Percentiles rank a stretch among this genome's conserved stretches.
Conservation (phyloP, 2,329 filamentous ascomycete species). For the Sporothrix pallida region DNA sequence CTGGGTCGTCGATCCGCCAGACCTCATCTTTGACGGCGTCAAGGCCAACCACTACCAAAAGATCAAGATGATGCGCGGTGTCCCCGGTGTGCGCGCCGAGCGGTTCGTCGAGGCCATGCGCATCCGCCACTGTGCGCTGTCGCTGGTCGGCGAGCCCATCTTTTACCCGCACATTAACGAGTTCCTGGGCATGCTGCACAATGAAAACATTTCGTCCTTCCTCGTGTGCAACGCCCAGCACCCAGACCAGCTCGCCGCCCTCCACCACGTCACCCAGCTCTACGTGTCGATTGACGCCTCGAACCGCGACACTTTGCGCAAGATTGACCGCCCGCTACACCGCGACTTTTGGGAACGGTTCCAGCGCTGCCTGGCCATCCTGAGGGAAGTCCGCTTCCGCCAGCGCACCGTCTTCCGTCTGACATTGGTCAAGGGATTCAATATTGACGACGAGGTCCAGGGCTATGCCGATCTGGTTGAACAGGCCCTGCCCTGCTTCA, state of each 20-base stretch:
- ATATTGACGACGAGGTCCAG: conserved; percentile 88
- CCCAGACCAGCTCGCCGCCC: conserved; percentile 81
- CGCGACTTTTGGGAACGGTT: conserved; percentile 98
- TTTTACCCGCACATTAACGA: conserved; percentile 98
- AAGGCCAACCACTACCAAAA: conserved; percentile 94
- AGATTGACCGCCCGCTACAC: conserved; percentile 90
- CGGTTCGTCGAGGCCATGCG: conserved; percentile 91
- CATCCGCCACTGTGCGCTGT: conserved; percentile 91
- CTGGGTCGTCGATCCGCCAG: conserved; percentile 91
- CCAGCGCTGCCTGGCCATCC: conserved; percentile 85
- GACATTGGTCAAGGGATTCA: conserved; percentile 97
- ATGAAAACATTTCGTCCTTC: conserved; percentile 88
- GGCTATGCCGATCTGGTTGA: conserved; percentile 91
- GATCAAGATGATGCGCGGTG: conserved; percentile 94
- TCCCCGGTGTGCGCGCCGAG: conserved; percentile 90
- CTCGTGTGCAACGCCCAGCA: conserved; percentile 97
- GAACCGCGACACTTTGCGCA: conserved; percentile 83
- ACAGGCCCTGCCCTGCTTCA: conserved; percentile 84
- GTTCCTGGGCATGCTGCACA: conserved; percentile 82
- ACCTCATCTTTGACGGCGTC: conserved; percentile 87
- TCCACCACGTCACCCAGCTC: conserved; percentile 88
- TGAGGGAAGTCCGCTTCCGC: conserved; percentile 79
- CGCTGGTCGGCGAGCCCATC: conserved; percentile 94
- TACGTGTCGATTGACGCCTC: conserved; percentile 97
- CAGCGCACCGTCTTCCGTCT: conserved; percentile 94